phyloP scores from a whole-genome alignment of 257 asterid genomes.

The Catharanthus roseus region DNA sequence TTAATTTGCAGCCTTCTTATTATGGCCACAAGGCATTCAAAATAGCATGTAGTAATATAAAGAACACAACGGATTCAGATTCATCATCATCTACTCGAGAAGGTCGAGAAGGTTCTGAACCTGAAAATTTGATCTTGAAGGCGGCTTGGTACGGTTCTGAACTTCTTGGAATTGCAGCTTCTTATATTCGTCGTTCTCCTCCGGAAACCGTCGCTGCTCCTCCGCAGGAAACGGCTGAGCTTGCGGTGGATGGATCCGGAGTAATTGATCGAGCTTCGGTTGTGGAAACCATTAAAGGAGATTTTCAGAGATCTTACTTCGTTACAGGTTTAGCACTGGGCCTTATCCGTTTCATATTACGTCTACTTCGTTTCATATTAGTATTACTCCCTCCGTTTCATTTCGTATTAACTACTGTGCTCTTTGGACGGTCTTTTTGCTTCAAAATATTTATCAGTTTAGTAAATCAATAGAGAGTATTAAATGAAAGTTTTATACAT shows the following conservation, averaged over 20 bases:
- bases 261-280: constrained; percentile 49
- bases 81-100: constrained; percentile 23
- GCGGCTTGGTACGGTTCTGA: constrained; percentile 90
- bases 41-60: constrained; percentile 32
- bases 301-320: constrained; percentile 71
- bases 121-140: constrained; percentile 65
- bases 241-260: constrained; percentile 50
- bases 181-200: constrained; percentile 72
- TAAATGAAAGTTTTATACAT: too few species aligned
- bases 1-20: constrained; percentile 9
- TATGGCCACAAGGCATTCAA: constrained; percentile 13
- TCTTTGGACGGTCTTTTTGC: too few species aligned
- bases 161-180: constrained; percentile 81
- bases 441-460: too few species aligned
- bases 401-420: too few species aligned
- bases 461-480: too few species aligned
- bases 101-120: constrained; percentile 32
- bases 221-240: constrained; percentile 27
- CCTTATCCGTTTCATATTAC: too few species aligned
- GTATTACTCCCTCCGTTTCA: too few species aligned
- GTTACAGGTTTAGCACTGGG: constrained; percentile 66
- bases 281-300: constrained; percentile 59
- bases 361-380: too few species aligned
- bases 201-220: constrained; percentile 21
- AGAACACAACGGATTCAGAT: constrained; percentile 26